Evolutionary conservation across 805 yeast genomes (phyloP).

Genomic region (Metschnikowia sp.): DNA sequence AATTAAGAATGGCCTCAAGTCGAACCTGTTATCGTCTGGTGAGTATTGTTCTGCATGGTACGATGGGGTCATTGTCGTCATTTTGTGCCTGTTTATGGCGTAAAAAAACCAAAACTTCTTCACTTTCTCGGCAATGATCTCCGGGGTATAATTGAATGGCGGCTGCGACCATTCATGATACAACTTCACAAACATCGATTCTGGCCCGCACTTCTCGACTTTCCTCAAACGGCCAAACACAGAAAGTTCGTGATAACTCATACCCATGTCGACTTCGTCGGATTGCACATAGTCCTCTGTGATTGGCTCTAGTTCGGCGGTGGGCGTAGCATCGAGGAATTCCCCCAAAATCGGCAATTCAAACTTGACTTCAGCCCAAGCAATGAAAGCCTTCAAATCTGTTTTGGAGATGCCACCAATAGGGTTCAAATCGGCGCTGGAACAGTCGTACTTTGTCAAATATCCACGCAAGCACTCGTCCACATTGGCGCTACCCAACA

Average conservation of each 20-base stretch:
- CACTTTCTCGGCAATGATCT: slow-evolving; percentile 86
- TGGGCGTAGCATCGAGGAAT: slow-evolving; percentile 89
- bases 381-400: slow-evolving; percentile 82
- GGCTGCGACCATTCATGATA: slow-evolving; percentile 90
- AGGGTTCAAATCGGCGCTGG: slow-evolving; percentile 96
- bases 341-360: slow-evolving; percentile 72
- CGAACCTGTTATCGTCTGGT: slow-evolving; percentile 96
- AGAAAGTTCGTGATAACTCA: slow-evolving; percentile 92
- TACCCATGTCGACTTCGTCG: slow-evolving; percentile 97
- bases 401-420: slow-evolving; percentile 98
- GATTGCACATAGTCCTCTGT: slow-evolving; percentile 90
- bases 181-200: slow-evolving; percentile 86
- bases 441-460: slow-evolving; percentile 93
- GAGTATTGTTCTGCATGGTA: slow-evolving; percentile 98
- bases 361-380: slow-evolving; percentile 67
- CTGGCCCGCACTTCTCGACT: slow-evolving; percentile 93
- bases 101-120: slow-evolving; percentile 90
- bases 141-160: slow-evolving; percentile 61
- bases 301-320: slow-evolving; percentile 97
- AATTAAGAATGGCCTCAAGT: slow-evolving; percentile 91
- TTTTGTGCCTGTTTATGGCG: slow-evolving; percentile 94
- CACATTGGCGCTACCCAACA: slow-evolving; percentile 93
- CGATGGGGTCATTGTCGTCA: slow-evolving; percentile 95
- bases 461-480: slow-evolving; percentile 96
- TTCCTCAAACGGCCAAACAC: slow-evolving; percentile 88